These are phyloP conservation scores for Leccinum disarticulatum DNA, from an alignment of 768 basidiomycete species.

Conservation along the genomic window DNA sequence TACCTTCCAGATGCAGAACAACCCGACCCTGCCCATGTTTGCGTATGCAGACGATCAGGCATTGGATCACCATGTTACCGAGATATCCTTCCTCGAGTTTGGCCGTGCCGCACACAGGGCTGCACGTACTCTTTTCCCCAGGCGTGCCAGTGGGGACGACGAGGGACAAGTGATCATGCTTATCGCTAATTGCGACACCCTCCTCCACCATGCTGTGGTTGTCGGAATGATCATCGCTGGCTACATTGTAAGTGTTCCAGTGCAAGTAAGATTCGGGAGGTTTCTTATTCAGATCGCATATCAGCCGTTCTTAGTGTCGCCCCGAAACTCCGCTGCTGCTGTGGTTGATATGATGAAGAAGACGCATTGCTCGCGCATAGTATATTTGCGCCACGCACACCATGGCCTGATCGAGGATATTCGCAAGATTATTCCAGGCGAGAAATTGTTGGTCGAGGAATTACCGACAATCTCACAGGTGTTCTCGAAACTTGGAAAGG, in stretches of 20 bases:
- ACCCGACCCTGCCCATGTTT: conserved; percentile 13
- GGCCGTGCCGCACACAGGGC: conserved; percentile 31
- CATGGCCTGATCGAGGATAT: conserved; percentile 9
- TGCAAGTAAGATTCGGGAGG: conserved; percentile 26
- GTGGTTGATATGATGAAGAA: conserved; percentile 11
- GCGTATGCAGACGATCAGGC: conserved; percentile 15
- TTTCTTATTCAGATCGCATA: conserved; percentile 15
- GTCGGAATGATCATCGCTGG: conserved; percentile 30
- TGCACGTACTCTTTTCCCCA: conserved; percentile 23
- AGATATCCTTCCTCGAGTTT: conserved; percentile 14
- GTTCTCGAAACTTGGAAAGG: conserved; percentile 39
- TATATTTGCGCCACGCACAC: conserved; percentile 14
- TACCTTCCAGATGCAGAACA: conserved; percentile 18
- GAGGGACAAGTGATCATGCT: conserved; percentile 32
- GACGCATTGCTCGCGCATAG: conserved; percentile 9
- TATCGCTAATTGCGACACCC: conserved; percentile 31
- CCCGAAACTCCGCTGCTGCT: conserved; percentile 7
- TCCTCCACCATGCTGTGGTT: conserved; percentile 9
- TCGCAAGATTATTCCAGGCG: neutral
- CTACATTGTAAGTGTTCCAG: conserved; percentile 30
- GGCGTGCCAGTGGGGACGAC: conserved; percentile 1
- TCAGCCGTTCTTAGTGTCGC: conserved; percentile 35
- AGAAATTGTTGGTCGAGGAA: conserved; percentile 8
- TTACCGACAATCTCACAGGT: conserved; percentile 24
- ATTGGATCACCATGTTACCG: conserved; percentile 8